These are phyloP conservation scores for Diutina scorzettiae DNA, from an alignment of 1,139 yeast genomes.

Conservation along the genomic window DNA sequence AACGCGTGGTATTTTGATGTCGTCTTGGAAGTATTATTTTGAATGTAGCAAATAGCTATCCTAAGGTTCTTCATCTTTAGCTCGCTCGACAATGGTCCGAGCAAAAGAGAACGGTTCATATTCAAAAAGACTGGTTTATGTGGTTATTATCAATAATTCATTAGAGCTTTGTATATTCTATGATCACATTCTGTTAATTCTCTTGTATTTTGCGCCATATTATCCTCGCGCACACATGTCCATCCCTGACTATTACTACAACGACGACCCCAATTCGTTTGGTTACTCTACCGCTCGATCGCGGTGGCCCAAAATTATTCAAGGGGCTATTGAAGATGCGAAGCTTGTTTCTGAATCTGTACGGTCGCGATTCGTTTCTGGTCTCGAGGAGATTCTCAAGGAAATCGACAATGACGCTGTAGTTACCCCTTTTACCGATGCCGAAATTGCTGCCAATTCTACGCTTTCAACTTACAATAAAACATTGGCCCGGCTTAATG, in stretches of 20 bases:
- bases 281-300: slow-evolving; percentile 68
- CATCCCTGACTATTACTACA: slow-evolving; percentile 17
- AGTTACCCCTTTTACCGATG: slow-evolving; percentile 27
- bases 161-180: no score
- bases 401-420: slow-evolving; percentile 27
- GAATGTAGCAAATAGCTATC: no score
- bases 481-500: slow-evolving; percentile 20
- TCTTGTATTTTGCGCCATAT: no score
- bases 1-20: no score
- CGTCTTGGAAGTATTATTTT: no score
- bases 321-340: slow-evolving; percentile 57
- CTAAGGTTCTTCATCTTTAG: no score
- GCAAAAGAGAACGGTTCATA: no score
- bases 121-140: no score
- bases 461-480: slow-evolving; percentile 29
- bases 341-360: slow-evolving; percentile 15
- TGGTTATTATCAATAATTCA: no score
- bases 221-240: background rate
- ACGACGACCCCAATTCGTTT: slow-evolving; percentile 64
- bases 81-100: no score
- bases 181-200: no score
- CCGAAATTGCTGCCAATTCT: slow-evolving; percentile 8
- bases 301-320: slow-evolving; percentile 82
- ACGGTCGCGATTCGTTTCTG: slow-evolving; percentile 21
- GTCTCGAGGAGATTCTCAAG: slow-evolving; percentile 17